Base-by-base conservation (phyloP, 2,329 filamentous ascomycete genomes). In the Penicillium psychrosexuale region DNA sequence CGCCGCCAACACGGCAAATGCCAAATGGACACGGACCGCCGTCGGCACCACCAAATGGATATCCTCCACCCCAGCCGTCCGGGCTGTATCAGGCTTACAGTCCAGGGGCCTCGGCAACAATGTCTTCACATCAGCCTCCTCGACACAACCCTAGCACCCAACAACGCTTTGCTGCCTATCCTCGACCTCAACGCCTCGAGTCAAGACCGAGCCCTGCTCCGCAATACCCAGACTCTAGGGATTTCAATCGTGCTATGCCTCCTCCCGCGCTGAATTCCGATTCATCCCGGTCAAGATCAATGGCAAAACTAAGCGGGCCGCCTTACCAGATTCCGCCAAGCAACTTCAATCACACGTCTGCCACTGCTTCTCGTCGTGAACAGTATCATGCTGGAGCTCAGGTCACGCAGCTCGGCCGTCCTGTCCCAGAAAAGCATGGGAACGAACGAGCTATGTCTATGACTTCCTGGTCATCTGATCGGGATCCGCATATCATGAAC, bases 381-480 rank as follows among this genome's bases (percentile, higher is more conserved):
- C 88, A 86, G 30, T 93, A 90, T 68, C 84, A 86, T 54, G 60
- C 72, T 39, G 64, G 78, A 76, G 60, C 79, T 61, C 86, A 91
- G 58, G 96, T 91, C 46, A 99, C 94, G 3, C 90, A 92, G 8
- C 92, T 97, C 71, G 94, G 94, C 31, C 84, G 94, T 57, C 81
- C 94, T 34, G 91, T 99, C 8, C 94, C 94, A 1, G 92, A 97
- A 69, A 86, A 93, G 51, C 89, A 92, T 58, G 90, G 95, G 53
- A 93, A 97, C 66, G 93, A 97, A 73, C 85, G 94, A 55, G 87
- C 94, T 60, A 97, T 97, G 94, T 96, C 93, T 43, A 88, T 99
- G 87, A 94, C 88, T 5, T 90, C 89, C 9, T 89, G 91, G 63
- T 82, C 87, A 3, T 81, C 88, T 51, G 90, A 95, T 64, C 82